Percentiles rank a stretch among this genome's conserved stretches.
phyloP scores from a whole-genome alignment of 176 grass and related monocot species.

The Eleusine indica region DNA sequence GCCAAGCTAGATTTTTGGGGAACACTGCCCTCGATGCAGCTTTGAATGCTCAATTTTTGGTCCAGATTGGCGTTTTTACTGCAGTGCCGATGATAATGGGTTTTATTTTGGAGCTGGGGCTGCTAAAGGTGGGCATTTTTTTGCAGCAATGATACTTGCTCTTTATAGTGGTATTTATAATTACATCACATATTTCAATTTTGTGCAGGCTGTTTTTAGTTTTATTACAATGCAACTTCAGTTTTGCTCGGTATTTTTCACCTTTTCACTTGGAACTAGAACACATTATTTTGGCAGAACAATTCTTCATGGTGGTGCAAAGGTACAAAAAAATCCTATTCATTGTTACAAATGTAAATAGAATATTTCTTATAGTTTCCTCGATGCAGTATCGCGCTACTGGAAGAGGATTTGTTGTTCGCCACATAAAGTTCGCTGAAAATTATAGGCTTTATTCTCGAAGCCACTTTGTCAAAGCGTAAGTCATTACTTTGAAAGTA shows the following conservation, averaged over 20 bases:
- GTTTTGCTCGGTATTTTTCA: constrained; percentile 95
- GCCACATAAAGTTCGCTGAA: constrained; percentile 91
- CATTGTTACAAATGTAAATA: constrained; percentile 22
- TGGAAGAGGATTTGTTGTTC: constrained; percentile 97
- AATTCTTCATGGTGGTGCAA: constrained; percentile 97
- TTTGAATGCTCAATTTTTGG: constrained; percentile 95
- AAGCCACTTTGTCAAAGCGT: constrained; percentile 99
- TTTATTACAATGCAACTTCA: constrained; percentile 97
- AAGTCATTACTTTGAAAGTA: constrained; percentile 47
- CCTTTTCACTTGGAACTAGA: constrained; percentile 95
- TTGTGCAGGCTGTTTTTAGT: constrained; percentile 78
- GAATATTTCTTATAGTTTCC: constrained; percentile 30
- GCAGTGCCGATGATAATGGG: constrained; percentile 97
- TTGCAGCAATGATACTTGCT: not conserved
- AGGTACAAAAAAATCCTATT: constrained; percentile 44
- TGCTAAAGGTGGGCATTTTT: constrained; percentile 66
- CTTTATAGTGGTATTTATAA: not conserved
- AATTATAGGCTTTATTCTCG: constrained; percentile 95
- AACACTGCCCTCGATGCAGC: constrained; percentile 91
- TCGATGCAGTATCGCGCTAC: constrained; percentile 84
- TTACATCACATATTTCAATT: constrained; percentile 23
- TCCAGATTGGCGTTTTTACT: constrained; percentile 97
- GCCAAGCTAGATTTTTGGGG: constrained; percentile 59
- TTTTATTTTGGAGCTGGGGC: constrained; percentile 85
- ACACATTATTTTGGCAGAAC: constrained; percentile 99